Percentiles rank a stretch among this genome's conserved stretches.
Evolutionary conservation across 352 stramenopile genomes (phyloP).

Genomic region (Phytophthora gonapodyides): DNA sequence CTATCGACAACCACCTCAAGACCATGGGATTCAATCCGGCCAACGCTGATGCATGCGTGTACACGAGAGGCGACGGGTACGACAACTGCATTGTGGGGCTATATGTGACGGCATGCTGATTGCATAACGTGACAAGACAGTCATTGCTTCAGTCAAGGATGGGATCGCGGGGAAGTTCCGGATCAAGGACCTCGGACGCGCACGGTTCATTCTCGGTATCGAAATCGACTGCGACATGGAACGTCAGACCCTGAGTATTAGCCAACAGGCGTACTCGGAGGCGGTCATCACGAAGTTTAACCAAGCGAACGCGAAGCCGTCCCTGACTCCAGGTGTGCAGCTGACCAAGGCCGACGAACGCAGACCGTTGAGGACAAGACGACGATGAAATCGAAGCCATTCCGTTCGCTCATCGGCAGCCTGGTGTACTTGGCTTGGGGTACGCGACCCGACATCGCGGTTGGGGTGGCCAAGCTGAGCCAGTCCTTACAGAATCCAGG

Average conservation of each 20-base stretch:
- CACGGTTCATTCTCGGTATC: constrained; percentile 33
- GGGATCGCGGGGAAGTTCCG: not conserved
- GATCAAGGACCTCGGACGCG: constrained; percentile 21
- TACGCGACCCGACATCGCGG: constrained; percentile 18
- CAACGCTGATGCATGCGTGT: constrained; percentile 21
- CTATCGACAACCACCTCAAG: constrained; percentile 23
- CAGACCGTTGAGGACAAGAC: not conserved
- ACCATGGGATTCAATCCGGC: constrained; percentile 21
- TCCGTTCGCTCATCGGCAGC: constrained; percentile 4
- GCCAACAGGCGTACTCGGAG: constrained; percentile 10
- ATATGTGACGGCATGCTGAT: constrained; percentile 24
- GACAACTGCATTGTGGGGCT: constrained; percentile 20
- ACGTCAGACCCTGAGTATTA: not conserved
- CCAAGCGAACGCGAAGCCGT: constrained; percentile 20
- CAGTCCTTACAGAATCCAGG: constrained; percentile 19
- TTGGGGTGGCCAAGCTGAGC: constrained; percentile 9
- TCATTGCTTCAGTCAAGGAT: constrained; percentile 14
- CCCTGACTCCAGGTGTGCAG: constrained; percentile 5
- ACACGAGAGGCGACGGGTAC: constrained; percentile 15
- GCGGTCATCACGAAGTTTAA: constrained; percentile 16
- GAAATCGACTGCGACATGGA: constrained; percentile 26
- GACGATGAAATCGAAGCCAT: not conserved
- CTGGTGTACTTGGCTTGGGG: constrained; percentile 24
- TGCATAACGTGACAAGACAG: not conserved
- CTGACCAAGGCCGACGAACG: constrained; percentile 3